Base-by-base conservation (phyloP, 1,139 yeast species). In the Lodderomyces theae region DNA sequence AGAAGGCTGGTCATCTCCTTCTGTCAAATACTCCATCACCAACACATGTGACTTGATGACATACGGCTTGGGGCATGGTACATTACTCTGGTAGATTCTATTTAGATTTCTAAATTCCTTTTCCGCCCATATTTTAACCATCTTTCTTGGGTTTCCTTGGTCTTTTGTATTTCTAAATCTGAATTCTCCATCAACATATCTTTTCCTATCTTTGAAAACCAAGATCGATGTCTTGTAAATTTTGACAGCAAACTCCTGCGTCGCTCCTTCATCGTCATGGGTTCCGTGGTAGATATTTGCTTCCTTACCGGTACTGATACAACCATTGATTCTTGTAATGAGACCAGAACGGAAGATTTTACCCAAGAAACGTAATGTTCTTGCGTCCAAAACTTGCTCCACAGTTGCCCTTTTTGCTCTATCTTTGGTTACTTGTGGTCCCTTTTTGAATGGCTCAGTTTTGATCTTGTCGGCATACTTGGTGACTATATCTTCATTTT, bases 41-140 rank as follows among this genome's bases (percentile, higher is more conserved):
- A 94, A 68, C 2, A 94, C 97, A 64, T 94, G 97, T 24, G 90
- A 79, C 52, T 87, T 81, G 45, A 94, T 73, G 52, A 87, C 95
- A 15, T 88, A 63, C 1, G 99, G 98, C 57, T 86, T 85, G 0
- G 99, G 98, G 41, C 90, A 85, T 11, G 96, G 95, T 36, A 94
- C 86, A 0, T 95, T 95, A 44, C 81, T 76, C 12, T 37, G 39
- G 38, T 74, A 64, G 18, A 94, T 71, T 57, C 99, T 73, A 57
- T 87, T 90, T 61, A 94, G 71, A 58, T 94, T 94, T 43, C 99
- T 69, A 53, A 89, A 90, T 63, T 94, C 99, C 57, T 94, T 94
- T 60, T 94, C 98, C 0, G 98, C 98, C 99, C 99, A 94, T 25
- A 90, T 75, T 60, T 88, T 87, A 46, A 94, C 96, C 97, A 94